Evolutionary conservation across 140 eudicot species (phyloP).

Genomic region (Cichorium intybus): DNA sequence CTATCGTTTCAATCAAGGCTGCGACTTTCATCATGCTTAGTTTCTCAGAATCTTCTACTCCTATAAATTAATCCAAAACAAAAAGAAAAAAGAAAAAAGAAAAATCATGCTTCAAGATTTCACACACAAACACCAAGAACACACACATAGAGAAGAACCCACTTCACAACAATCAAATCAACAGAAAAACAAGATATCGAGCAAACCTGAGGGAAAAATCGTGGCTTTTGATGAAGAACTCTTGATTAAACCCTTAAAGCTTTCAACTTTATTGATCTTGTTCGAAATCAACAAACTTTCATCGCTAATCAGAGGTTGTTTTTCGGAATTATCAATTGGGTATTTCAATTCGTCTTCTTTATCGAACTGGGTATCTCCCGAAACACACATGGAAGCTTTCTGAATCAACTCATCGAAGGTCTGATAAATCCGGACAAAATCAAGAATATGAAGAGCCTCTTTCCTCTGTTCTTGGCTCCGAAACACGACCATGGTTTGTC

Average conservation of each 20-base stretch:
- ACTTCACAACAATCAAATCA: background rate
- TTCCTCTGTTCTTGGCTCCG: conserved; percentile 61
- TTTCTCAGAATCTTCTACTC: conserved; percentile 48
- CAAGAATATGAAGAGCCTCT: conserved; percentile 60
- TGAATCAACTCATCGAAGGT: conserved; percentile 61
- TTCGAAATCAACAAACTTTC: conserved; percentile 33
- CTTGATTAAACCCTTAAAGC: conserved; percentile 38
- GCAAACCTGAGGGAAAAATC: conserved; percentile 50
- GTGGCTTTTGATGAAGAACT: conserved; percentile 36
- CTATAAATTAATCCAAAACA: conserved; percentile 17
- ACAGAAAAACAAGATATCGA: background rate
- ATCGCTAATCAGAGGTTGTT: conserved; percentile 32
- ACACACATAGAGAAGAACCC: background rate
- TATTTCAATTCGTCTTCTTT: conserved; percentile 18
- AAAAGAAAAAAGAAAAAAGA: too few relatives aligned
- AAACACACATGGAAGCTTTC: conserved; percentile 59
- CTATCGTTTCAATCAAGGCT: conserved; percentile 60
- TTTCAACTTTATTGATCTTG: conserved; percentile 35
- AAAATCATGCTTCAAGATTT: conserved; percentile 13
- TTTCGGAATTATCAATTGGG: conserved; percentile 33
- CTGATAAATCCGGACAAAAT: conserved; percentile 49
- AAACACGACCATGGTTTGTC: conserved; percentile 47
- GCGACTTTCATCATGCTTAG: conserved; percentile 73
- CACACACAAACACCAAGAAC: conserved; percentile 17
- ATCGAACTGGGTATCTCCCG: conserved; percentile 48